A percentile compares a stretch with the other conserved stretches of the same genome.
Evolutionary conservation across 1,284 basidiomycete species (phyloP).

Genomic region (Anthracocystis setariae): DNA sequence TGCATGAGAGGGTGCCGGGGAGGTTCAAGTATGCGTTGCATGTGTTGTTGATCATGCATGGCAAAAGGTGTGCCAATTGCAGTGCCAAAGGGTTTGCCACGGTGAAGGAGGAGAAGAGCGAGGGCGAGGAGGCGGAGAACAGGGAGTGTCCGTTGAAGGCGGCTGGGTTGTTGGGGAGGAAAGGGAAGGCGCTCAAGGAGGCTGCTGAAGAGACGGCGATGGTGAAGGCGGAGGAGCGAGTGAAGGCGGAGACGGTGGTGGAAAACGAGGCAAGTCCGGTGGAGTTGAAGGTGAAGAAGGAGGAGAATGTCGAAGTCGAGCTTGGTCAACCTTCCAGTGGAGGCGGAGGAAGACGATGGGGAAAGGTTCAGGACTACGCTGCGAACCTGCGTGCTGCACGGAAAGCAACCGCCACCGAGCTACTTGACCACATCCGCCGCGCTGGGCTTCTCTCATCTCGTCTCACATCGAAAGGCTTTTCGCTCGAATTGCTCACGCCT

Average conservation of each 20-base stretch:
- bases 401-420: not conserved
- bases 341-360: not conserved
- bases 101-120: conserved; percentile 53
- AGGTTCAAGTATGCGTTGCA: conserved; percentile 79
- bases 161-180: conserved; percentile 40
- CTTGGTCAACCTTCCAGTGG: not conserved
- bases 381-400: conserved; percentile 6
- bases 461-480: conserved; percentile 14
- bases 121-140: conserved; percentile 1
- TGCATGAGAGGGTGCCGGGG: conserved; percentile 75
- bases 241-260: not conserved
- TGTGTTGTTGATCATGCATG: conserved; percentile 77
- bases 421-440: conserved; percentile 21
- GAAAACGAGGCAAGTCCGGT: no score
- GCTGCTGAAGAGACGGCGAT: conserved; percentile 18
- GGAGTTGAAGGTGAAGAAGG: conserved; percentile 24
- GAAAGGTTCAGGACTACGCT: not conserved
- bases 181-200: conserved; percentile 46
- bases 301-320: conserved; percentile 1
- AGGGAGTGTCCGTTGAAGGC: conserved; percentile 45
- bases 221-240: not conserved
- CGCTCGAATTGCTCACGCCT: conserved; percentile 23
- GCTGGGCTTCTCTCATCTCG: conserved; percentile 11
- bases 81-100: conserved; percentile 65
- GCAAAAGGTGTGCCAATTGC: conserved; percentile 65